Percentiles rank a stretch among this genome's conserved stretches.
Evolutionary conservation across 192 early-diverging fungal species (phyloP).

Genomic region (Oehlia diaphana): DNA sequence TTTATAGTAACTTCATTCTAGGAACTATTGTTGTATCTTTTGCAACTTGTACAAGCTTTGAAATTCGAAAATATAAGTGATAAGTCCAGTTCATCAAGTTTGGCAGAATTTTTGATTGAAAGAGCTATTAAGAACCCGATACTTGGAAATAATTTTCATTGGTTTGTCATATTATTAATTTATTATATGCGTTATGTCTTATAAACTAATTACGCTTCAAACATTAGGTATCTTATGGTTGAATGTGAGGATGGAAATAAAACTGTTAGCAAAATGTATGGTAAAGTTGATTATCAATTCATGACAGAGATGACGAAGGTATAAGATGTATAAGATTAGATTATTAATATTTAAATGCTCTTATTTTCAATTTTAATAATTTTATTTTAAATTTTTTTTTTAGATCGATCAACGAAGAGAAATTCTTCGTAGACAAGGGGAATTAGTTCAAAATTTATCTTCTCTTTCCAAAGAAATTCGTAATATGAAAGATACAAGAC

Average conservation of each 20-base stretch:
- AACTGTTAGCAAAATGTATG: slow-evolving; percentile 81
- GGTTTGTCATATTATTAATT: slow-evolving; percentile 50
- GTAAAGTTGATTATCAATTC: slow-evolving; percentile 82
- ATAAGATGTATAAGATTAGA: not conserved
- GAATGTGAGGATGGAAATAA: slow-evolving; percentile 94
- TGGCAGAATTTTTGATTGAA: slow-evolving; percentile 89
- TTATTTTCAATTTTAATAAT: not conserved
- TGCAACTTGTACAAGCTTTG: slow-evolving; percentile 97
- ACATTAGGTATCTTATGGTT: slow-evolving; percentile 86
- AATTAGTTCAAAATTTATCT: slow-evolving; percentile 76
- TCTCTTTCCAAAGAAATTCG: slow-evolving; percentile 76
- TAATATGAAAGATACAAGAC: slow-evolving; percentile 76
- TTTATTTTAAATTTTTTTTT: not conserved
- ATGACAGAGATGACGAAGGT: slow-evolving; percentile 69
- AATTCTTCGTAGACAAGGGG: slow-evolving; percentile 77
- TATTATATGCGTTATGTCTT: not conserved
- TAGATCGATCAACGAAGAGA: slow-evolving; percentile 57
- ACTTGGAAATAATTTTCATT: slow-evolving; percentile 93
- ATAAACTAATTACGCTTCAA: not conserved
- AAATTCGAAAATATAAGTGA: slow-evolving; percentile 85
- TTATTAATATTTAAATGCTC: not conserved
- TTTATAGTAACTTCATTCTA: slow-evolving; percentile 35
- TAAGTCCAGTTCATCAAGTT: slow-evolving; percentile 42
- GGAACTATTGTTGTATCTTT: slow-evolving; percentile 90
- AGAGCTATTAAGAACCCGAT: slow-evolving; percentile 79